Evolutionary conservation across 768 basidiomycete genomes (phyloP), one percentile per base, ranked within the genome.

Genomic region (Russula sp.): DNA sequence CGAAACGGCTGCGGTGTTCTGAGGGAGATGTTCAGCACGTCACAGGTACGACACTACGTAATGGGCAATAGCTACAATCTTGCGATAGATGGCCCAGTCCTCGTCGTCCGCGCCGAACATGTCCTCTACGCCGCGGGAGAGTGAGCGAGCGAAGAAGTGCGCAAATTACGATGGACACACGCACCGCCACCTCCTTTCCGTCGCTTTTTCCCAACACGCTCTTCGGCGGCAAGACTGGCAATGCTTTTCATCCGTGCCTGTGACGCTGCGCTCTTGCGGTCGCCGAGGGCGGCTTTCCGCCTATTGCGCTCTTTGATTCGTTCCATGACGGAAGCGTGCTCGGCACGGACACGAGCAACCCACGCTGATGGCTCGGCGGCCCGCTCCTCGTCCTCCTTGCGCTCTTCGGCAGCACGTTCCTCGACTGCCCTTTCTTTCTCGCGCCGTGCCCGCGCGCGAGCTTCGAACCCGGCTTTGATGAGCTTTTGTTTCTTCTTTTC

Each of bases 71-170:
- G 83, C 65, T 70, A 95, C 95, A 61, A 99, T 94, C 75, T 98
- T 94, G 66, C 96, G 90, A 71, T 98, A 98, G 61, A 98, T 93
- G 0, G 88, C 87, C 95, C 96, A 98, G 70, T 98, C 96, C 7
- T 89, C 93, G 70, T 98, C 95, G 66, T 96, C 87, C 18, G 86
- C 87, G 4, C 96, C 94, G 70, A 98, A 99, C 75, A 78, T 86
- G 67, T 98, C 95, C 77, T 98, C 95, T 88, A 41, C 39, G 16
- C n/a, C 22, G 46, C 3, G 9, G 10, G 4, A 45, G 25, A 9
- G 16, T 60, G 25, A 65, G 13, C 7, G 60, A 50, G 46, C 14
- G 16, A 91, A 55, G 46, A 50, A 25, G 32, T 32, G 7, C 25
- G 7, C 5, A 5, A 39, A 22, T 0, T 2, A 16, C 2, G 39